Base-by-base conservation (phyloP, 139 green algal species). In the Tetraselmis chui region DNA sequence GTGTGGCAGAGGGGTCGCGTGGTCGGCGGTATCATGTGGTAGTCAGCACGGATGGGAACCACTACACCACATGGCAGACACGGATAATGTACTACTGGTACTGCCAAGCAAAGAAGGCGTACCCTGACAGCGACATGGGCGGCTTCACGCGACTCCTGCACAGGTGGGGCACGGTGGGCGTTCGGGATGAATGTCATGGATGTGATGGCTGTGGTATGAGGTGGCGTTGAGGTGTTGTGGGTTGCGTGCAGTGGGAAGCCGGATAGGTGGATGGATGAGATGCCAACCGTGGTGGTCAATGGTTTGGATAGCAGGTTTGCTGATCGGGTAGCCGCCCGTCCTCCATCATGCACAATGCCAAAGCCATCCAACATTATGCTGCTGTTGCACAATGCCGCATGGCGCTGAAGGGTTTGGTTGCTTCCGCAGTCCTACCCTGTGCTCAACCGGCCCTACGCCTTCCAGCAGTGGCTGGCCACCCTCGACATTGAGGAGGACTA, bases 201-300 rank as follows among this genome's bases (percentile, higher is more conserved):
- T 31, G n/a, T 29, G 26, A 22, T 25, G 28, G 74, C 25, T 29
- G 26, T 29, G 89, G 5, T 76, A 89, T 24, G 85, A 91, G 18
- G 45, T 67, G 45, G 18, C 45, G 18, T 67, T 67, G 45, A 67
- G 45, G 45, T 67, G 45, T 67, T 67, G 18, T 18, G 45, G 45
- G 45, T 18, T 67, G n/a, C n/a, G n/a, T 30, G 80, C 88, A 92
- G 85, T 11, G 89, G 88, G 2, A 24, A 82, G 29, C 28, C 81
- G 0, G 92, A 96, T 80, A 75, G 88, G 1, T 83, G 88, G 27
- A 93, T 92, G 89, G 86, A 92, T 26, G 90, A 94, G 79, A 95
- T 96, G 32, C 92, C 92, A 5, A 96, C 91, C 0, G 85, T 92
- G 1, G 86, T 95, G 45, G 92, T 95, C 27, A 81, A 93, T 27